Evolutionary conservation across 169 alveolate species (phyloP).

Genomic region (Cryptosporidium meleagridis): DNA sequence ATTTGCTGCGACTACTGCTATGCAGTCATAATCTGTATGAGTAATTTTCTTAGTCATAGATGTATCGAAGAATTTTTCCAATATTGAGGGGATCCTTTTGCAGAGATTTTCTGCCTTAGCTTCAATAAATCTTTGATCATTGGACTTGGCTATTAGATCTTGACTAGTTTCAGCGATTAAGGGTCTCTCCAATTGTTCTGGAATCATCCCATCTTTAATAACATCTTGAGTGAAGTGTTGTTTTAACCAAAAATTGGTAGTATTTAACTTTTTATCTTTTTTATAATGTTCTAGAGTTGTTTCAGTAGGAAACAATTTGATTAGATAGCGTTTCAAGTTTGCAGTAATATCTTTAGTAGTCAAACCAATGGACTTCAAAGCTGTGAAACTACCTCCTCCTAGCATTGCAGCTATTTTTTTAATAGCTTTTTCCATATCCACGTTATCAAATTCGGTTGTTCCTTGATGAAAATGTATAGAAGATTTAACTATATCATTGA

Average conservation of each 20-base stretch:
- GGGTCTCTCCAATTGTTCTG: conserved; percentile 49
- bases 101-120: conserved; percentile 15
- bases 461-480: conserved; percentile 57
- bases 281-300: background rate
- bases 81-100: background rate
- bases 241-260: conserved; percentile 43
- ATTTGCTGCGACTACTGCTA: conserved; percentile 40
- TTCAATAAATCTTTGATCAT: background rate
- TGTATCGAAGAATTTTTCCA: background rate
- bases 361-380: conserved; percentile 38
- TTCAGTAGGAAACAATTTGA: conserved; percentile 18
- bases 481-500: background rate
- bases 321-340: conserved; percentile 2
- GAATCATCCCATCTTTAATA: conserved; percentile 42
- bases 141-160: background rate
- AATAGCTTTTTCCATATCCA: conserved; percentile 56
- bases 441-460: conserved; percentile 25
- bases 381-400: conserved; percentile 74
- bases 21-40: conserved; percentile 22
- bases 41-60: background rate
- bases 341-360: conserved; percentile 38
- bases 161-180: background rate
- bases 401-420: conserved; percentile 19
- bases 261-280: conserved; percentile 13
- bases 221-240: background rate